phyloP scores from a whole-genome alignment of 1,284 basidiomycete species.

The Crepidotus sp. region DNA sequence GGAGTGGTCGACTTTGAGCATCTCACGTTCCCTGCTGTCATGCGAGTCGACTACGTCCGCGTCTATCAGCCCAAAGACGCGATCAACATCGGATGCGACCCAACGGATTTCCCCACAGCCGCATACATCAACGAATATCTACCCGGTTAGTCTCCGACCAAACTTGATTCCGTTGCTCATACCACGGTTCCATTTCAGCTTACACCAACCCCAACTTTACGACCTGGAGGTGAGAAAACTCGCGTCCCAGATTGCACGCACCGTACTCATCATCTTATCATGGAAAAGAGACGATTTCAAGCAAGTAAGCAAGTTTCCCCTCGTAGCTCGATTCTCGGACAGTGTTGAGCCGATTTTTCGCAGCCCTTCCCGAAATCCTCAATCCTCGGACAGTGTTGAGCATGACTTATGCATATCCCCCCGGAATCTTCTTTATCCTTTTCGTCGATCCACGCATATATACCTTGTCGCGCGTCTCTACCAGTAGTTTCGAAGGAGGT shows the following conservation, averaged over 20 bases:
- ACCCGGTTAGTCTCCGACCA: neutral
- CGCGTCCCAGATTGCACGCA: neutral
- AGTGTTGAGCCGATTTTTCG: no score
- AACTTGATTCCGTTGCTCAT: slow-evolving; percentile 2
- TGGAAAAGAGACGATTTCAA: no score
- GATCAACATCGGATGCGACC: slow-evolving; percentile 79
- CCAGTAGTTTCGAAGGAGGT: no score
- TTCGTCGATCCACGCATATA: no score
- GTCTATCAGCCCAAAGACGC: slow-evolving; percentile 63
- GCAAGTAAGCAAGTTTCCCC: no score
- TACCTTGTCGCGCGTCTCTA: no score
- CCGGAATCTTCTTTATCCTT: no score
- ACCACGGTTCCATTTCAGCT: slow-evolving; percentile 26
- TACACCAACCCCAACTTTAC: slow-evolving; percentile 50
- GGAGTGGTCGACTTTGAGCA: slow-evolving; percentile 57
- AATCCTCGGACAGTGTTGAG: no score
- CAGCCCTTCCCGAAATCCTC: no score
- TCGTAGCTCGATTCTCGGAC: no score
- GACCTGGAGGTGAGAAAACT: slow-evolving; percentile 32
- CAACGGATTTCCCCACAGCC: slow-evolving; percentile 65
- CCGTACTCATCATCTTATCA: neutral
- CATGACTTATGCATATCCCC: no score
- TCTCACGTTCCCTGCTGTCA: slow-evolving; percentile 59
- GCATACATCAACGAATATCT: slow-evolving; percentile 5
- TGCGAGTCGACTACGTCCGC: slow-evolving; percentile 62